These are phyloP conservation scores for Lactarius sanguifluus DNA, from an alignment of 768 basidiomycete species.

Conservation along the genomic window DNA sequence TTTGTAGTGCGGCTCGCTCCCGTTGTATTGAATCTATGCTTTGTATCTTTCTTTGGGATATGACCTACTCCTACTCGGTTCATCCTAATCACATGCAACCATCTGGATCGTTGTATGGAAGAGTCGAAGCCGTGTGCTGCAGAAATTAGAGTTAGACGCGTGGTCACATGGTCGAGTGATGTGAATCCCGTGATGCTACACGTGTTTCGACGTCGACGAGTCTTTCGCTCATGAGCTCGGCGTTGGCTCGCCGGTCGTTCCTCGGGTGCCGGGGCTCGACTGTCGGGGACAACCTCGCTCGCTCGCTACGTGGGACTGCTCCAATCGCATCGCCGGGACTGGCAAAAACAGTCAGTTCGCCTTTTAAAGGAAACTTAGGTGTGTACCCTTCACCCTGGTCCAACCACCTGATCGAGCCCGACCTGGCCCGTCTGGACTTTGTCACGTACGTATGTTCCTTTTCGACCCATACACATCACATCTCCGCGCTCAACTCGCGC, in stretches of 20 bases:
- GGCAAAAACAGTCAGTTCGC: background rate
- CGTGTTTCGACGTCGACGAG: constrained; percentile 25
- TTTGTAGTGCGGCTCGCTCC: background rate
- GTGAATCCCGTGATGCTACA: constrained; percentile 21
- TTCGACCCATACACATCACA: background rate
- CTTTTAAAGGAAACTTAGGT: constrained; percentile 18
- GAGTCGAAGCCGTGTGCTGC: background rate
- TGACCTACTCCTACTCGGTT: background rate
- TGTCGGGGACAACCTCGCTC: background rate
- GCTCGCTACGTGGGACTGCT: background rate
- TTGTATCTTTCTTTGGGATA: background rate
- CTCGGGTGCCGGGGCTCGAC: constrained; percentile 2
- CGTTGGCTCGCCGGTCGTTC: background rate
- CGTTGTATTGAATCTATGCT: background rate
- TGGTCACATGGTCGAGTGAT: constrained; percentile 8
- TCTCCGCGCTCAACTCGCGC: background rate
- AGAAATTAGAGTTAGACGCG: background rate
- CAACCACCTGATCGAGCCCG: constrained; percentile 10
- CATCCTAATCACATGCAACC: background rate
- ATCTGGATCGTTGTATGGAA: background rate
- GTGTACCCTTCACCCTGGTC: constrained; percentile 18
- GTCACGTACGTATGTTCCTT: constrained; percentile 9
- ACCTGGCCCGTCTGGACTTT: background rate
- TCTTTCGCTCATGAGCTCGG: background rate
- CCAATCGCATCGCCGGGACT: background rate